These are phyloP conservation scores for Cryptococcus maquisensis DNA, from an alignment of 1,284 basidiomycete species.

Conservation along the genomic window DNA sequence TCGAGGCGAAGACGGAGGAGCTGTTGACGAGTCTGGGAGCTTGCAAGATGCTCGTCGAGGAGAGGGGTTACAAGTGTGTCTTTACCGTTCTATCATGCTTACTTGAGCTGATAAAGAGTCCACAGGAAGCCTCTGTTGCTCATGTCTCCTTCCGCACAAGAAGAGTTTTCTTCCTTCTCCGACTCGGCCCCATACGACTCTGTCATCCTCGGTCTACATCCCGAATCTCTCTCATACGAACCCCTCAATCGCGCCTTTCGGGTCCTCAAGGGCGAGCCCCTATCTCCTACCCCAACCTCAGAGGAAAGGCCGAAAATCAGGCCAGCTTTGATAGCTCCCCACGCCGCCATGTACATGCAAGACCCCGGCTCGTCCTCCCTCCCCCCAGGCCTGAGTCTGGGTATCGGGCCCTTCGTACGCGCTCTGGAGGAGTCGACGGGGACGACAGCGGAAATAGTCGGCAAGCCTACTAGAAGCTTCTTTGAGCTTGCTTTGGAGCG, in stretches of 20 bases:
- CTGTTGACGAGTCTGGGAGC: conserved; percentile 64
- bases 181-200: conserved; percentile 52
- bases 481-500: conserved; percentile 59
- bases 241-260: conserved; percentile 63
- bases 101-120: neutral
- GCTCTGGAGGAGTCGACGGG: conserved; percentile 60
- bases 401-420: conserved; percentile 64
- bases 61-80: conserved; percentile 52
- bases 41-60: conserved; percentile 53
- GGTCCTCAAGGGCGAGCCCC: conserved; percentile 51
- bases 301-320: conserved; percentile 8
- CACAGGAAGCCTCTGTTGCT: conserved; percentile 57
- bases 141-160: conserved; percentile 57
- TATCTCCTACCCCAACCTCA: conserved; percentile 9
- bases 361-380: conserved; percentile 52
- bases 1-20: conserved; percentile 53
- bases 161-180: conserved; percentile 51
- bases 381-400: conserved; percentile 58
- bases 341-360: conserved; percentile 57
- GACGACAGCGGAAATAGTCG: conserved; percentile 56
- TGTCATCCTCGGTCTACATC: conserved; percentile 65
- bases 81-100: neutral
- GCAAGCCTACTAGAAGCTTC: conserved; percentile 61
- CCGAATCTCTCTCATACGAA: conserved; percentile 56
- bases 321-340: conserved; percentile 51